phyloP scores from a whole-genome alignment of 2,329 filamentous ascomycete genomes.

The Alternaria dauci region DNA sequence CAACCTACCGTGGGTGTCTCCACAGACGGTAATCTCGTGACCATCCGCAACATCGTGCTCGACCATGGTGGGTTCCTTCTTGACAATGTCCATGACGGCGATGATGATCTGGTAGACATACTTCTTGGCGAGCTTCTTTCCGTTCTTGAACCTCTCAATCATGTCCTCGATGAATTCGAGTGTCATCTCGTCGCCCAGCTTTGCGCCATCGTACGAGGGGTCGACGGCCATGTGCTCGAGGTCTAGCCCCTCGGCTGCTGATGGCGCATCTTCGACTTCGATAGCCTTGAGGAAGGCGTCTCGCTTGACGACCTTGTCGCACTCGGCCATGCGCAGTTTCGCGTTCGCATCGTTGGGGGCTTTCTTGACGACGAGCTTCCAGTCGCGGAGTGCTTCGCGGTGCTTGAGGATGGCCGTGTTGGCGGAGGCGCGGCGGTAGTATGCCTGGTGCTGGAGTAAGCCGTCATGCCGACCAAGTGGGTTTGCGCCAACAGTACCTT shows the following conservation, averaged over 20 bases:
- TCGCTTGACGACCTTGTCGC: conserved; percentile 92
- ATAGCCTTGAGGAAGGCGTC: conserved; percentile 94
- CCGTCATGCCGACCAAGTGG: not conserved
- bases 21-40: conserved; percentile 88
- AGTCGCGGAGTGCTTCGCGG: conserved; percentile 88
- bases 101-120: conserved; percentile 97
- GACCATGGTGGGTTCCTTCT: conserved; percentile 95
- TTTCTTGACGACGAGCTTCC: conserved; percentile 87
- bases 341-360: conserved; percentile 90
- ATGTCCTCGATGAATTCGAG: conserved; percentile 97
- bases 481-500: conserved; percentile 68
- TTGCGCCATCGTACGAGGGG: conserved; percentile 82
- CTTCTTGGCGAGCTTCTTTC: conserved; percentile 94
- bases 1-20: conserved; percentile 87
- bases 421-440: conserved; percentile 91
- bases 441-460: conserved; percentile 68
- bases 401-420: conserved; percentile 90
- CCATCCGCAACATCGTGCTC: conserved; percentile 83
- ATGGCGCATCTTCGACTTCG: conserved; percentile 89
- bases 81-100: conserved; percentile 86
- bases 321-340: conserved; percentile 88
- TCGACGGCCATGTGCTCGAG: conserved; percentile 86
- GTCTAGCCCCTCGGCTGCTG: conserved; percentile 88
- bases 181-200: conserved; percentile 84
- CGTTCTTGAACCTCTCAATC: conserved; percentile 86